Evolutionary conservation across 768 basidiomycete species (phyloP).

Genomic region (Macrocybe gigantea): DNA sequence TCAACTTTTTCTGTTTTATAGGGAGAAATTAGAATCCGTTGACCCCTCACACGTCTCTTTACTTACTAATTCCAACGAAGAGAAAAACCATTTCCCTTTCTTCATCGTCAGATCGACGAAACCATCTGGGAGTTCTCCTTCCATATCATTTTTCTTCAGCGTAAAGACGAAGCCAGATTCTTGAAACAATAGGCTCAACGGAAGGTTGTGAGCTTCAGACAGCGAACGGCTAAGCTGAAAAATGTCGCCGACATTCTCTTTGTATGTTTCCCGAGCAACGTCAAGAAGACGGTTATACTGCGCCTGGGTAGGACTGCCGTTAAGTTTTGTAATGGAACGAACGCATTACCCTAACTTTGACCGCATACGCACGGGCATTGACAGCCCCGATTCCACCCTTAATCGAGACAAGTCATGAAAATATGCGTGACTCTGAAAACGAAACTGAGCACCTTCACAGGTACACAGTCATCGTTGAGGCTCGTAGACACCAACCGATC

Average conservation of each 20-base stretch:
- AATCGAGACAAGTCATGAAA: background rate
- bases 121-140: conserved; percentile 58
- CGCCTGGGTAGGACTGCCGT: conserved; percentile 33
- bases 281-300: conserved; percentile 83
- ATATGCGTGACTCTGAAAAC: background rate
- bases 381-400: conserved; percentile 70
- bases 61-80: conserved; percentile 75
- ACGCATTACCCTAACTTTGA: conserved; percentile 43
- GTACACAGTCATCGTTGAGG: conserved; percentile 67
- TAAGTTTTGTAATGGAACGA: background rate
- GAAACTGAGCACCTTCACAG: conserved; percentile 45
- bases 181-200: conserved; percentile 64
- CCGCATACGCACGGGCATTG: conserved; percentile 84
- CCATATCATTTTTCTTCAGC: conserved; percentile 62
- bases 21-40: background rate
- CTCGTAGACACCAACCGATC: conserved; percentile 50
- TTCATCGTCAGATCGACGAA: conserved; percentile 65
- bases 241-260: conserved; percentile 89
- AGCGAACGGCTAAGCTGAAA: conserved; percentile 57
- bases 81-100: conserved; percentile 71
- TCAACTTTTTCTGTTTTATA: conserved; percentile 68
- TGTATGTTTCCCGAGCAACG: conserved; percentile 91
- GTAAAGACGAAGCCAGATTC: conserved; percentile 70
- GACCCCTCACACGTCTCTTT: background rate
- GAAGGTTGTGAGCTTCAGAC: conserved; percentile 57